Evolutionary conservation across 1,139 yeast genomes (phyloP).

Genomic region (Lodderomyces theae): DNA sequence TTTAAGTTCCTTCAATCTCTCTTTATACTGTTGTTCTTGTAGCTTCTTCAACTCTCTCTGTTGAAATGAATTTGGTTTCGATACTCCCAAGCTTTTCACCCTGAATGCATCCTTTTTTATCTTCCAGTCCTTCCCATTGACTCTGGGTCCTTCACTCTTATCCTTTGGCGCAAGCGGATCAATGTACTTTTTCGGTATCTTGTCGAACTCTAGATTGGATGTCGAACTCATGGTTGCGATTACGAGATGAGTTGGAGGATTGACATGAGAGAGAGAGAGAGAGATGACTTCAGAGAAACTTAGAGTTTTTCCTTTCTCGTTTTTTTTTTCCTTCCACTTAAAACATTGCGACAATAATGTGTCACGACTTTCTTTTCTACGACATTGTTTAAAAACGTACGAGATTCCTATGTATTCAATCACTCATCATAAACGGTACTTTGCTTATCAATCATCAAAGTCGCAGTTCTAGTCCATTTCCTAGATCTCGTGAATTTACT

Average conservation of each 20-base stretch:
- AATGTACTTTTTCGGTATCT: conserved; percentile 29
- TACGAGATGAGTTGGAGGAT: background rate
- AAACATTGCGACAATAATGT: conserved; percentile 1
- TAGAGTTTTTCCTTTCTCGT: conserved; percentile 7
- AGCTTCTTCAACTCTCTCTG: conserved; percentile 36
- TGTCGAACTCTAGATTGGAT: conserved; percentile 22
- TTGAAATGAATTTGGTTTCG: conserved; percentile 21
- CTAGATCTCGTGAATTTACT: conserved; percentile 51
- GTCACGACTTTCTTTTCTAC: background rate
- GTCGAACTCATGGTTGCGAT: conserved; percentile 25
- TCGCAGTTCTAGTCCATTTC: conserved; percentile 49
- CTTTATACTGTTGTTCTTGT: conserved; percentile 46
- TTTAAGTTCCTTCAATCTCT: conserved; percentile 54
- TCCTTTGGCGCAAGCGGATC: conserved; percentile 27
- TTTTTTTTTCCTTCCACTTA: background rate
- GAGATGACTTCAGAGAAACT: background rate
- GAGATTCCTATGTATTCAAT: background rate
- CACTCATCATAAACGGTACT: conserved; percentile 26
- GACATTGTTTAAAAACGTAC: background rate
- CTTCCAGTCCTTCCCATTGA: conserved; percentile 59
- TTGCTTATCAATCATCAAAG: conserved; percentile 42
- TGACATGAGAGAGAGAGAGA: background rate
- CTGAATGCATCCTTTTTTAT: conserved; percentile 51
- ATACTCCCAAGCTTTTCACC: conserved; percentile 33
- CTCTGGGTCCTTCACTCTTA: conserved; percentile 42